Conservation (phyloP, 1,139 yeast genomes). For the Suhomyces taliae region DNA sequence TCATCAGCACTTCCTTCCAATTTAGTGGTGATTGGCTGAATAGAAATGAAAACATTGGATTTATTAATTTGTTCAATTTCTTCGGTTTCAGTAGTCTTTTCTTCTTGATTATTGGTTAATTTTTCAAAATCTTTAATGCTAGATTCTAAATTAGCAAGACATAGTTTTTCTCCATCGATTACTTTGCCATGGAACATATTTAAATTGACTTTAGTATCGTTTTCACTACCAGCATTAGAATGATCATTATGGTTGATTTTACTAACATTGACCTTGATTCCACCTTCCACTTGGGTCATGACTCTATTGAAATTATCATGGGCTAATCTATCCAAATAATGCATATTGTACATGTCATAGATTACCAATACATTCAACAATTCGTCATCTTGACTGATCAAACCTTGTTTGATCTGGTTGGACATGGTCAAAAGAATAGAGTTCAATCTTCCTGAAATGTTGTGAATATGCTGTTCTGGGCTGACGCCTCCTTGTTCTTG, state of each 20-base stretch:
- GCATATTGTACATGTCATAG: conserved; percentile 77
- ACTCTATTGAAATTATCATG: conserved; percentile 73
- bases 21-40: conserved; percentile 61
- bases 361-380: conserved; percentile 51
- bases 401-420: conserved; percentile 54
- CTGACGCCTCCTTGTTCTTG: conserved; percentile 17
- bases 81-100: conserved; percentile 20
- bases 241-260: conserved; percentile 48
- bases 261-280: conserved; percentile 60
- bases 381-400: conserved; percentile 67
- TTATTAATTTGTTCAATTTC: conserved; percentile 30
- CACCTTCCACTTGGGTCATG: conserved; percentile 93
- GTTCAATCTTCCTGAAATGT: conserved; percentile 36
- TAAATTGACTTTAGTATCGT: conserved; percentile 42
- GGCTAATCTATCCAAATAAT: conserved; percentile 63
- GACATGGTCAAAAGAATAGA: conserved; percentile 39
- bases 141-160: conserved; percentile 82
- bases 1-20: conserved; percentile 21
- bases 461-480: conserved; percentile 30
- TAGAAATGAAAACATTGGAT: conserved; percentile 75
- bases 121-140: conserved; percentile 52
- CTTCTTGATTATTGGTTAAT: conserved; percentile 24
- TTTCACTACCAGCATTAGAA: neutral
- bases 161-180: conserved; percentile 85
- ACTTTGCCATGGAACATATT: conserved; percentile 75